Conservation (phyloP, 441 rosid species). For the Adansonia gregorii region DNA sequence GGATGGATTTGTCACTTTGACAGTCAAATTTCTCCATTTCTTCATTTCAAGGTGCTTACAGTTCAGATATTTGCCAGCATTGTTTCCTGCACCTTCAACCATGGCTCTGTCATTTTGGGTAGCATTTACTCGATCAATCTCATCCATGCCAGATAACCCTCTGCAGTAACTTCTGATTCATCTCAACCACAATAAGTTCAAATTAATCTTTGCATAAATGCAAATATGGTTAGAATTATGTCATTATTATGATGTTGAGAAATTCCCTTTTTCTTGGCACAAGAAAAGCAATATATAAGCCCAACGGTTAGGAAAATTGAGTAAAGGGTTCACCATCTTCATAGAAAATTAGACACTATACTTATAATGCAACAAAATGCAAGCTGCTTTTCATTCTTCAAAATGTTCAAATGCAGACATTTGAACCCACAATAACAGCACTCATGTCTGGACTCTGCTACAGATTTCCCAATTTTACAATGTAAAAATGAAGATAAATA, state of each 20-base stretch:
- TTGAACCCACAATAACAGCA: slow-evolving; percentile 2
- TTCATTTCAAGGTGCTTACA: slow-evolving; percentile 31
- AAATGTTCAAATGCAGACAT: slow-evolving; percentile 19
- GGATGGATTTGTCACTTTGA: slow-evolving; percentile 23
- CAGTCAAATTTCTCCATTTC: slow-evolving; percentile 34
- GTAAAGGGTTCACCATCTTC: background rate
- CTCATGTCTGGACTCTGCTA: background rate
- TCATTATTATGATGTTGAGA: too few relatives aligned
- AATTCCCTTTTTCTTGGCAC: too few relatives aligned
- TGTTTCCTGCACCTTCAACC: slow-evolving; percentile 1
- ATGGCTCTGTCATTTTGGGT: slow-evolving; percentile 33
- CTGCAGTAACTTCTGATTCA: background rate
- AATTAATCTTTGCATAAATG: background rate
- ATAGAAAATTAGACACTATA: background rate
- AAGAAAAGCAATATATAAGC: too few relatives aligned
- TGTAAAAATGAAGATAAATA: background rate
- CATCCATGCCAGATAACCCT: slow-evolving; percentile 32
- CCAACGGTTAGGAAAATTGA: too few relatives aligned
- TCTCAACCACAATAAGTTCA: too few relatives aligned
- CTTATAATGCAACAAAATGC: background rate
- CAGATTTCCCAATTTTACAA: background rate
- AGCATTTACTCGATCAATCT: slow-evolving; percentile 34
- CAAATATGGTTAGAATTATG: background rate
- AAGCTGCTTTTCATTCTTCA: slow-evolving; percentile 8
- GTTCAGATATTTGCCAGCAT: slow-evolving; percentile 17